Conservation (phyloP, 257 asterid species). For the Solanum microdontum region DNA sequence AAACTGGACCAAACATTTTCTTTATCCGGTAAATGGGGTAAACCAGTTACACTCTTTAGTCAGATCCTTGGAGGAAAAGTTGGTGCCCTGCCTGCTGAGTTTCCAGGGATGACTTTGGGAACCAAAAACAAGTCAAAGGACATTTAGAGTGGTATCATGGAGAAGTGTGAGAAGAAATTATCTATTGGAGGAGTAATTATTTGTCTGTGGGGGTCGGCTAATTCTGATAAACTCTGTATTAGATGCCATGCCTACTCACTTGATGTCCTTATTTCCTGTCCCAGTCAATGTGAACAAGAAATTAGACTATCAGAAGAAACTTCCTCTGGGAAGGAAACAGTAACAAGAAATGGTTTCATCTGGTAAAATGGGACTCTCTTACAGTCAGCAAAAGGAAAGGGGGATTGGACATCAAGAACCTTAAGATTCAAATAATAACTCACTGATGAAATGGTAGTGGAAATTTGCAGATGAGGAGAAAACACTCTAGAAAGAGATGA, state of each 20-base stretch:
- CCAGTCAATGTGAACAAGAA: neutral
- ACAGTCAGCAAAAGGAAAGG: neutral
- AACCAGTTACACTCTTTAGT: neutral
- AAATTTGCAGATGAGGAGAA: neutral
- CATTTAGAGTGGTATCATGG: neutral
- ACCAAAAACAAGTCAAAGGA: neutral
- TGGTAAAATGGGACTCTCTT: neutral
- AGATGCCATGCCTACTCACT: neutral
- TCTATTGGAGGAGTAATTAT: neutral
- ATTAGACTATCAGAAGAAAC: neutral
- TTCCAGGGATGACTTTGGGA: neutral
- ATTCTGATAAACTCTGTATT: neutral
- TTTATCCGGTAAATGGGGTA: neutral
- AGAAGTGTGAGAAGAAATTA: neutral
- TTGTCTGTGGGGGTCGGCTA: neutral
- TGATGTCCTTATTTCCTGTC: neutral
- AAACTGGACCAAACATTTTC: neutral
- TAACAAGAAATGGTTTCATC: neutral
- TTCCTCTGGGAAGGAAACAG: neutral
- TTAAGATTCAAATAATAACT: neutral
- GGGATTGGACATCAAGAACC: neutral
- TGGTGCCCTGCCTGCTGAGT: neutral
- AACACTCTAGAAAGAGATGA: neutral
- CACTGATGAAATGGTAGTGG: neutral
- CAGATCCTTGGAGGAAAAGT: neutral